phyloP scores from a whole-genome alignment of 1,139 yeast species.

The Blastobotrys raffinosifermentans region DNA sequence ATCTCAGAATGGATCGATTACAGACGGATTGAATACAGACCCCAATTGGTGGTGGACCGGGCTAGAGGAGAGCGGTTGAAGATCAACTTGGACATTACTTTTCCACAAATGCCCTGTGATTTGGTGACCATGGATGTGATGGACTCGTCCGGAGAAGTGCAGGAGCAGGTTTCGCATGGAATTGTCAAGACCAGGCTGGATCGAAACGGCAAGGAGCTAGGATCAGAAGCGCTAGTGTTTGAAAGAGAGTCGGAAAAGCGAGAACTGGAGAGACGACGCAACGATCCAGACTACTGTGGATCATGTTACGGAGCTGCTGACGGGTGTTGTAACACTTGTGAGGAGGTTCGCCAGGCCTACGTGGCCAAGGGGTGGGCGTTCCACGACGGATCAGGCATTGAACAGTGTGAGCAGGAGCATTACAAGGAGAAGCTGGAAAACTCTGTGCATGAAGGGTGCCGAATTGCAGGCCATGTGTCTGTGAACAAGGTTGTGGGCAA shows the following conservation, averaged over 20 bases:
- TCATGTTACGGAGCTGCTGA: constrained; percentile 76
- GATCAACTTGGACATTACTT: constrained; percentile 72
- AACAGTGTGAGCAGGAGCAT: constrained; percentile 87
- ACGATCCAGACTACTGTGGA: constrained; percentile 61
- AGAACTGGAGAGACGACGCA: constrained; percentile 32
- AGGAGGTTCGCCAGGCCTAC: constrained; percentile 73
- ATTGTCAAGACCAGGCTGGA: constrained; percentile 65
- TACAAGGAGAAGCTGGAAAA: constrained; percentile 57
- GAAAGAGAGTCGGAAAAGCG: constrained; percentile 21
- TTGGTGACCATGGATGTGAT: constrained; percentile 53
- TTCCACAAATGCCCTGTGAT: constrained; percentile 83
- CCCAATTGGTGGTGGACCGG: constrained; percentile 84
- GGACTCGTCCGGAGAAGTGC: constrained; percentile 83
- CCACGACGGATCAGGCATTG: constrained; percentile 76
- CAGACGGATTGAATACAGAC: constrained; percentile 58
- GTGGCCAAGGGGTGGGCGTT: constrained; percentile 79
- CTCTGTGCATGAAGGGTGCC: constrained; percentile 77
- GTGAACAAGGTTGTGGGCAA: constrained; percentile 87
- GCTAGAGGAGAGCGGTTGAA: constrained; percentile 72
- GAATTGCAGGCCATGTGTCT: constrained; percentile 70
- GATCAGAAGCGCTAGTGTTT: constrained; percentile 27
- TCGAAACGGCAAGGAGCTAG: constrained; percentile 39
- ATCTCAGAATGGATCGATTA: constrained; percentile 74
- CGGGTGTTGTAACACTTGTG: constrained; percentile 80
- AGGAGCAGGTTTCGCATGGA: constrained; percentile 66